Base-by-base conservation (phyloP, 768 basidiomycete species). In the Crassisporium funariophilum region DNA sequence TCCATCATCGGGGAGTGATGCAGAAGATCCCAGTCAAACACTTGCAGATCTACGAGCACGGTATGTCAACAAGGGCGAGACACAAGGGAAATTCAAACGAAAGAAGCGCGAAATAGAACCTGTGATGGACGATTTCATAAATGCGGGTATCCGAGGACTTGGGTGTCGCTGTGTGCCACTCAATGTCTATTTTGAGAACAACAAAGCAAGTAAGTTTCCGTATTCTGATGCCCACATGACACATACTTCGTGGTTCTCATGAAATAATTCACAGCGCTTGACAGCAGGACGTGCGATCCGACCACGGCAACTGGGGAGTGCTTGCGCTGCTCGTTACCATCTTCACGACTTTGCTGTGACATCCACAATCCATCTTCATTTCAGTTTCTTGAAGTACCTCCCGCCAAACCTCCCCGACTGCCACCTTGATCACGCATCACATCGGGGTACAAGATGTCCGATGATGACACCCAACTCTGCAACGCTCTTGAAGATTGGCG, bases 81-180 rank as follows among this genome's bases (percentile, higher is more conserved):
- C 47, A 25, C 22, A 21, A 49, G 36, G 31, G 17, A 13, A 39
- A n/a, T 20, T 15, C 34, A 51, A 46, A 34, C 15, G 19, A 40
- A 46, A 21, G n/a, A 16, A 36, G 11, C 19, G 15, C 17, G 35
- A 41, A 17, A 15, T 34, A 31, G 35, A 41, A 31, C 15, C 23
- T 20, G 44, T n/a, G 16, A 45, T 45, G 44, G 44, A 45, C 22
- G 44, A 45, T 16, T 24, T 45, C 20, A 45, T 45, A 4, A 45
- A 45, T 17, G 22, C 34, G 13, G 9, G 35, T 4, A 9, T 13
- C 3, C 33, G 21, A n/a, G 27, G 27, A 7, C 24, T 45, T 24
- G 4, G n/a, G 9, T 45, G 44, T 23, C 44, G 34, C 1, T 35
- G 34, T 10, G 12, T 2, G 4, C 15, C 34, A 9, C n/a, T 21